Percentiles rank a stretch among this genome's conserved stretches.
Evolutionary conservation across 2,329 filamentous ascomycete genomes (phyloP).

Genomic region (Exophiala alcalophila): DNA sequence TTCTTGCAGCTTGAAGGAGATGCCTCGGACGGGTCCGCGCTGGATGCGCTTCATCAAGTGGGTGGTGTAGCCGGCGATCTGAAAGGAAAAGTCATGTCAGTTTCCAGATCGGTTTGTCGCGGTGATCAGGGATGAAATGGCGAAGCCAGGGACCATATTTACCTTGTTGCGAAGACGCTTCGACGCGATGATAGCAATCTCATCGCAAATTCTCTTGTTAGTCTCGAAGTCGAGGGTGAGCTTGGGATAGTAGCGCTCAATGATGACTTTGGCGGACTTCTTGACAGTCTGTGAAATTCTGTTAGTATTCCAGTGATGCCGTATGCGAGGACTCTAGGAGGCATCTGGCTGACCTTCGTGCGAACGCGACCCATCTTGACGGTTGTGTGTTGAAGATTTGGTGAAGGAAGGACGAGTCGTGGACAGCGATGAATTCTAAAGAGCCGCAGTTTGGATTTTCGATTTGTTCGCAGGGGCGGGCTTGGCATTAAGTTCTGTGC

Average conservation of each 20-base stretch:
- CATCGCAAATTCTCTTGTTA: conserved; percentile 99
- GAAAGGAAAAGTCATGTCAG: conserved; percentile 14
- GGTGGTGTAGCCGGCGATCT: conserved; percentile 98
- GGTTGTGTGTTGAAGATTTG: conserved; percentile 27
- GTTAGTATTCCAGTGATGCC: conserved; percentile 2
- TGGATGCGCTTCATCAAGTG: conserved; percentile 99
- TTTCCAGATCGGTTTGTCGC: neutral
- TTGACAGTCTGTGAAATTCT: conserved; percentile 59
- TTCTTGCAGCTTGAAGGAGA: conserved; percentile 99
- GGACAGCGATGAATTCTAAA: neutral
- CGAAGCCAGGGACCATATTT: conserved; percentile 5
- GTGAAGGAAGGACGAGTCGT: conserved; percentile 6
- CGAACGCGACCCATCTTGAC: conserved; percentile 51
- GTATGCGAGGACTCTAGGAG: no score
- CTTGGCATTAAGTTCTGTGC: no score
- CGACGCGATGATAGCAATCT: conserved; percentile 98
- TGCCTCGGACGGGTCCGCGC: conserved; percentile 97
- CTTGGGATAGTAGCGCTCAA: conserved; percentile 97
- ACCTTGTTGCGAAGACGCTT: conserved; percentile 99
- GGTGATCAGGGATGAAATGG: no score
- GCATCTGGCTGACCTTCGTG: conserved; percentile 40
- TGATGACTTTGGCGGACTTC: conserved; percentile 98
- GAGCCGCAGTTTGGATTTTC: conserved; percentile 8
- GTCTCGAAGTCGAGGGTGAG: conserved; percentile 99
- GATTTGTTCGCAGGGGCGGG: no score